phyloP scores from a whole-genome alignment of 306 rosid genomes.

The Prunus mume region DNA sequence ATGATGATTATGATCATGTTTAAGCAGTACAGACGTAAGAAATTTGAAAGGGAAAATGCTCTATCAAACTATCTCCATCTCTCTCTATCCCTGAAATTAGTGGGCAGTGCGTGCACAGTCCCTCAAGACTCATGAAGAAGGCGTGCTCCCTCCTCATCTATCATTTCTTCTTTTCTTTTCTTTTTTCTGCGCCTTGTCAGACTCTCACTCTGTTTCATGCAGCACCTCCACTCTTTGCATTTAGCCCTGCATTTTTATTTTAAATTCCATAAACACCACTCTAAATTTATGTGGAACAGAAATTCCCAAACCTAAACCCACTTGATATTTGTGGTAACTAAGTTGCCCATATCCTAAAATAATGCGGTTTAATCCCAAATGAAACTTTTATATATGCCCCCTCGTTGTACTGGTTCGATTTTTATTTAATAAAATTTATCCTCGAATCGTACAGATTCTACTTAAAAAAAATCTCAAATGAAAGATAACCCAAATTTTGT shows the following conservation, averaged over 20 bases:
- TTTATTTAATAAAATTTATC: too few relatives aligned
- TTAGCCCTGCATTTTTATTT: neutral
- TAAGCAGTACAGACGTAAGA: neutral
- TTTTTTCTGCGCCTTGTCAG: conserved; percentile 57
- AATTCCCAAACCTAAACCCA: neutral
- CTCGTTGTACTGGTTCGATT: too few relatives aligned
- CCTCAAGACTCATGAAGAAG: conserved; percentile 1
- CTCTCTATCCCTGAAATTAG: neutral
- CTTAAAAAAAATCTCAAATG: too few relatives aligned
- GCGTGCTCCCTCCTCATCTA: conserved; percentile 11
- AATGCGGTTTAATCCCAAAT: too few relatives aligned
- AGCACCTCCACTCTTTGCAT: conserved; percentile 9
- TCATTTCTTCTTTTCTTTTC: neutral
- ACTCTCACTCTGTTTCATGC: conserved; percentile 39
- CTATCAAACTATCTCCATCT: neutral
- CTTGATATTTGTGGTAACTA: neutral
- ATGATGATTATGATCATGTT: neutral
- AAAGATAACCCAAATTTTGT: neutral
- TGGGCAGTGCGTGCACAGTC: neutral
- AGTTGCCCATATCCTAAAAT: too few relatives aligned
- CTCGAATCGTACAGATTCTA: too few relatives aligned
- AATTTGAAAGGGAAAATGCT: neutral
- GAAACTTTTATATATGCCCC: too few relatives aligned
- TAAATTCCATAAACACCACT: neutral
- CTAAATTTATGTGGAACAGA: neutral